Conservation (phyloP, 331 rosid species). For the Acacia pycnantha region DNA sequence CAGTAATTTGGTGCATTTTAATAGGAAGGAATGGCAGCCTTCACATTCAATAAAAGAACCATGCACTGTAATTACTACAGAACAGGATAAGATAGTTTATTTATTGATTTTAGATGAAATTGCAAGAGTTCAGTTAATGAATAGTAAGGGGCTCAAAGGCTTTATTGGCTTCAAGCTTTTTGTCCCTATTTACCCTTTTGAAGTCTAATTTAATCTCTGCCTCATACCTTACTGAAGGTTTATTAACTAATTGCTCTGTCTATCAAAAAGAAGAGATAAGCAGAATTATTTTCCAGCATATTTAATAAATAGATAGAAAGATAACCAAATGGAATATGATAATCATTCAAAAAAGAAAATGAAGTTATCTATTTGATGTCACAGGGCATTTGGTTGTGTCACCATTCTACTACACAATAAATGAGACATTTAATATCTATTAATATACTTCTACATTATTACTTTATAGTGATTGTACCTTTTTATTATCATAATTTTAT, state of each 20-base stretch:
- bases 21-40: neutral
- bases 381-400: neutral
- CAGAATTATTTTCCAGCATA: neutral
- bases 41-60: neutral
- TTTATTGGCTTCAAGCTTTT: neutral
- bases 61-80: neutral
- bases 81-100: neutral
- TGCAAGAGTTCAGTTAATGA: neutral
- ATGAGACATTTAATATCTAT: neutral
- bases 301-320: neutral
- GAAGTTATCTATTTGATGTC: constrained; percentile 1
- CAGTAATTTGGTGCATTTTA: neutral
- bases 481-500: neutral
- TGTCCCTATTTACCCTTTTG: neutral
- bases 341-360: constrained; percentile 3
- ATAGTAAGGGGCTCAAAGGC: neutral
- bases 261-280: neutral
- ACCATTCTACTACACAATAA: neutral
- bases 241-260: neutral
- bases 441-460: neutral
- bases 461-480: neutral
- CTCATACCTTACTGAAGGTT: neutral
- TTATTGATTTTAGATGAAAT: neutral
- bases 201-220: neutral
- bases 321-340: neutral